Evolutionary conservation across 2,329 filamentous ascomycete species (phyloP), one percentile per base, ranked within the genome.

Genomic region (Zasmidium citrigriseum): DNA sequence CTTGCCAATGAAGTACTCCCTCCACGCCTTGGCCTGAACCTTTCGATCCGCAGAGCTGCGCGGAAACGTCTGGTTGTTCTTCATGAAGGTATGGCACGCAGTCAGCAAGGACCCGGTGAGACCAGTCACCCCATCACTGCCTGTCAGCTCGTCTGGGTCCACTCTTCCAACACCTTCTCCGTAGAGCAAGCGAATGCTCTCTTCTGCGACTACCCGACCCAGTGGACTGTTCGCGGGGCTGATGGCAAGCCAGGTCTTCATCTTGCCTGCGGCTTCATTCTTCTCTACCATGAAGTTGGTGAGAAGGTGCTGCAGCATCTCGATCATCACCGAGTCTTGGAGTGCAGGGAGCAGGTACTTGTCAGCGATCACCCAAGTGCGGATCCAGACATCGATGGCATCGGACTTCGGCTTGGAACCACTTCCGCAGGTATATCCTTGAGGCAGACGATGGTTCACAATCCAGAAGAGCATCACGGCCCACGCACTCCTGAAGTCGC

Each of bases 391-490:
- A 11, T 41, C 34, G 5, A 16, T n/a, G 16, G 34, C 16, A 4
- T 10, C 34, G 34, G 16, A 14, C 27, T 29, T 11, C 12, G 34
- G 16, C 14, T 9, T 41, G 14, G 4, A 4, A 16, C 14, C 29
- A 12, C 41, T 12, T n/a, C 20, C n/a, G 3, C 9, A 25, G 22
- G 24, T n/a, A 3, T 4, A 52, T 12, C 22, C 25, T 4, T 7
- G 34, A 41, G 34, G 25, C 4, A 41, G 11, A n/a, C 25, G 25
- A 2, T 34, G 11, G 1, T 49, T 57, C 5, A 54, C 20, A 34
- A 62, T 50, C 47, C 44, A 62, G 57, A 29, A 54, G 1, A 62
- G 18, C 25, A 62, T n/a, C 9, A 54, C 23, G 41, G 57, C 46
- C 48, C 57, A 62, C 4, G 34, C 27, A 2, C 54, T 1, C n/a